Evolutionary conservation across 2,329 filamentous ascomycete genomes (phyloP), one percentile per base, ranked within the genome.

Genomic region (Fusarium dimerum): DNA sequence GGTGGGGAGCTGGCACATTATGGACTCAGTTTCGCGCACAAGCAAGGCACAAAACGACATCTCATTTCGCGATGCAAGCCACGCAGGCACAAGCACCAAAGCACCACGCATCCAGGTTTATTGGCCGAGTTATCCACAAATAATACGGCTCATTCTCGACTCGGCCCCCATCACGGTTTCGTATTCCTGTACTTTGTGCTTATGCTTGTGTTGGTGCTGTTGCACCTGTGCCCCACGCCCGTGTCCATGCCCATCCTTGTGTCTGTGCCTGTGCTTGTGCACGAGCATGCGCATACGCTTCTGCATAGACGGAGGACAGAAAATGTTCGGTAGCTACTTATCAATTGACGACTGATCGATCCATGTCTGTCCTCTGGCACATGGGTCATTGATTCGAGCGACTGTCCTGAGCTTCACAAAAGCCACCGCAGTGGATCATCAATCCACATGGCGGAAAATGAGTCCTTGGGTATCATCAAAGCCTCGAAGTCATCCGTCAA

Each of bases 31-130:
- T 59, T 44, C 36, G 52, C 43, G 60, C 59, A 64, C 61, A 65
- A 62, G 43, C 30, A 54, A 55, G 50, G 61, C 59, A 65, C 63
- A 66, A 66, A 59, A 56, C 49, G 47, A 52, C 53, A 53, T 57
- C 59, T 65, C 62, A 65, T 65, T 59, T 65, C 58, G 48, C 49
- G 41, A 61, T 63, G 62, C 60, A 65, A 60, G 61, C 61, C 61
- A 63, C 57, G 51, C 45, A 60, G 54, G 57, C 57, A 60, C 58
- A 52, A 59, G 51, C 50, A 58, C 44, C 39, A 40, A 44, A 45
- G 45, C 49, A 59, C 39, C 38, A 26, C 20, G 20, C 20, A 26
- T 26, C 20, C 4, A 40, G 52, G 20, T 38, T 47, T 42, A 34
- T 45, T 48, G 38, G 32, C 50, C 54, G 40, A 18, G 30, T 53